Evolutionary conservation across 345 rosid species (phyloP).

Genomic region (Corchorus capsularis): DNA sequence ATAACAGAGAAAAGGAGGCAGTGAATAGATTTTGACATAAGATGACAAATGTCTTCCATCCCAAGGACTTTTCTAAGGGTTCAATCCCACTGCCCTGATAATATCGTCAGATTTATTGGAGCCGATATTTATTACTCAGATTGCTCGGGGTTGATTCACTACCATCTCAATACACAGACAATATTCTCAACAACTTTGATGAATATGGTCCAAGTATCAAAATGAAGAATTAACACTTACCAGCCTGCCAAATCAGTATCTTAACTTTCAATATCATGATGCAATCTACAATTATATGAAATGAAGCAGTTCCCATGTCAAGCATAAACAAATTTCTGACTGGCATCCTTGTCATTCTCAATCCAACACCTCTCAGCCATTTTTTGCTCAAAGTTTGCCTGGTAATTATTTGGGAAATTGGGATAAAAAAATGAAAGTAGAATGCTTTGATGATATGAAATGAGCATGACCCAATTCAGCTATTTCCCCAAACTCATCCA

Average conservation of each 20-base stretch:
- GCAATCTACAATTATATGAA: neutral
- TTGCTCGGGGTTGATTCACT: neutral
- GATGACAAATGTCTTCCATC: neutral
- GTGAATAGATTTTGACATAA: neutral
- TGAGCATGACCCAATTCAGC: neutral
- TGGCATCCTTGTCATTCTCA: neutral
- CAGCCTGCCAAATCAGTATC: neutral
- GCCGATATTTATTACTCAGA: neutral
- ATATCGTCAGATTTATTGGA: neutral
- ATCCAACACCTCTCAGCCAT: neutral
- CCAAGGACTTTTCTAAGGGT: neutral
- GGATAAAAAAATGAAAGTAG: neutral
- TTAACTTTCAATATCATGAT: neutral
- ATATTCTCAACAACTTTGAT: neutral
- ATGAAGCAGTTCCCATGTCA: neutral
- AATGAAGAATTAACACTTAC: neutral
- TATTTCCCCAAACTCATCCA: neutral
- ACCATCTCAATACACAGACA: neutral
- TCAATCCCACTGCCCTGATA: neutral
- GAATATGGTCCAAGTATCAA: neutral
- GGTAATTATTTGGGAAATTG: neutral
- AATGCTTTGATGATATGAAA: neutral
- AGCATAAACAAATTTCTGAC: neutral
- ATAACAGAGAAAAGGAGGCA: neutral
- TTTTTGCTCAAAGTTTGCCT: neutral